A percentile compares a stretch with the other conserved stretches of the same genome.
These are phyloP conservation scores for Pythium biforme DNA, from an alignment of 352 stramenopile genomes.

Conservation along the genomic window DNA sequence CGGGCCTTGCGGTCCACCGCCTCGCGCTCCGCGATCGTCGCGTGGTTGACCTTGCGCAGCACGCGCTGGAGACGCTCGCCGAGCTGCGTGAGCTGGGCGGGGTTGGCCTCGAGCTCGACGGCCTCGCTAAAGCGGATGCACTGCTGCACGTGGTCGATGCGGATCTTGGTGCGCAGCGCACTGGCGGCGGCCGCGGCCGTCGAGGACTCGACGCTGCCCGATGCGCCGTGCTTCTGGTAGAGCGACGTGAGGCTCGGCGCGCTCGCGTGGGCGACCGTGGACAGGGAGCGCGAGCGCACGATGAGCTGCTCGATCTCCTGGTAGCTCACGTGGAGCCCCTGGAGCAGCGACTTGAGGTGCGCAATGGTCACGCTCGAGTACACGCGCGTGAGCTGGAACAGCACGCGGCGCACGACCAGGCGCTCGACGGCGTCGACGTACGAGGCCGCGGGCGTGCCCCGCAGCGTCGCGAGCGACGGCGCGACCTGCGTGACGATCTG, in stretches of 20 bases:
- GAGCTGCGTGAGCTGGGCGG: constrained; percentile 68
- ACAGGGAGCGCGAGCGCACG: constrained; percentile 68
- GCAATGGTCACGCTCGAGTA: constrained; percentile 87
- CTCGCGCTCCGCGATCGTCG: constrained; percentile 16
- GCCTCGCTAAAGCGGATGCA: constrained; percentile 84
- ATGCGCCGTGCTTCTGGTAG: constrained; percentile 54
- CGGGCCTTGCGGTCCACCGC: constrained; percentile 45
- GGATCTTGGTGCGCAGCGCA: constrained; percentile 67
- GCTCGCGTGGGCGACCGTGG: constrained; percentile 59
- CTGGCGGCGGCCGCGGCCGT: constrained; percentile 46
- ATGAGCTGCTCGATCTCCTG: constrained; percentile 89
- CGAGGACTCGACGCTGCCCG: constrained; percentile 44
- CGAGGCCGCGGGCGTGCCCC: constrained; percentile 27
- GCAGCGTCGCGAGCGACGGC: constrained; percentile 50
- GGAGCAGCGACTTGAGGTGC: constrained; percentile 87
- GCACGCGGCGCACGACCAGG: constrained; percentile 71
- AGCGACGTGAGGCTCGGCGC: constrained; percentile 61
- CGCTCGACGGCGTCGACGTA: constrained; percentile 65
- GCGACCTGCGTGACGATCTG: constrained; percentile 74
- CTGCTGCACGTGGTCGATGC: constrained; percentile 82
- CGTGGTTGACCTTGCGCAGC: constrained; percentile 48
- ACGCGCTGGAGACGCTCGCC: constrained; percentile 64
- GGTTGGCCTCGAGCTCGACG: constrained; percentile 76
- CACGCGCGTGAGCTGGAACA: constrained; percentile 84
- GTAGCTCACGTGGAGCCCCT: constrained; percentile 66